phyloP scores from a whole-genome alignment of 2,329 filamentous ascomycete species.

The Paraconiothyrium brasiliense region DNA sequence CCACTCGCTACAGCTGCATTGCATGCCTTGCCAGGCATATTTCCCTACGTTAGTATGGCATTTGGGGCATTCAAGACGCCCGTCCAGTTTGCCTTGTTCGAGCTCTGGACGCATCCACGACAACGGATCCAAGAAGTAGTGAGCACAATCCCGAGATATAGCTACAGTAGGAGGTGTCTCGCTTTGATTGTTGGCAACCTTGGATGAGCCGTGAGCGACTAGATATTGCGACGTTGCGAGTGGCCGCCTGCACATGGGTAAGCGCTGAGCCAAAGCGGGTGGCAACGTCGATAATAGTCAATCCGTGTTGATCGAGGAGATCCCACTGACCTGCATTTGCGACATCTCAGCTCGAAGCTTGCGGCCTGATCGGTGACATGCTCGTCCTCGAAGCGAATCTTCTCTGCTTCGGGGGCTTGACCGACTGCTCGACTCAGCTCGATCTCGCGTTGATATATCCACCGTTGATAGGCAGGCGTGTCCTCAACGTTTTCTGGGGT shows the following conservation, averaged over 20 bases:
- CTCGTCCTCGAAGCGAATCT: constrained; percentile 84
- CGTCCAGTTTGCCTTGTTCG: constrained; percentile 83
- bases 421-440: constrained; percentile 75
- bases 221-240: constrained; percentile 75
- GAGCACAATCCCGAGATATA: constrained; percentile 68
- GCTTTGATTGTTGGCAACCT: constrained; percentile 23
- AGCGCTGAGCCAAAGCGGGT: constrained; percentile 31
- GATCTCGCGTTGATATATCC: constrained; percentile 73
- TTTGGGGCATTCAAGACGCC: constrained; percentile 84
- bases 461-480: constrained; percentile 82
- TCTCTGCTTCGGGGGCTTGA: constrained; percentile 77
- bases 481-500: constrained; percentile 75
- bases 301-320: constrained; percentile 17
- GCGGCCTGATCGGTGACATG: constrained; percentile 54
- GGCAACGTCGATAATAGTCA: constrained; percentile 20
- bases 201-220: constrained; percentile 65
- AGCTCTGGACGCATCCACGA: constrained; percentile 93
- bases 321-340: constrained; percentile 79
- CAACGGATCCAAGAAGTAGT: constrained; percentile 90
- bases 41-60: constrained; percentile 88
- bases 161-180: constrained; percentile 19
- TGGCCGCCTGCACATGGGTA: constrained; percentile 58
- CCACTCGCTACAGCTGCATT: constrained; percentile 91
- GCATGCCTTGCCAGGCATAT: constrained; percentile 96
- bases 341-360: constrained; percentile 78